These are phyloP conservation scores for Trametes maxima DNA, from an alignment of 768 basidiomycete genomes.

Conservation along the genomic window DNA sequence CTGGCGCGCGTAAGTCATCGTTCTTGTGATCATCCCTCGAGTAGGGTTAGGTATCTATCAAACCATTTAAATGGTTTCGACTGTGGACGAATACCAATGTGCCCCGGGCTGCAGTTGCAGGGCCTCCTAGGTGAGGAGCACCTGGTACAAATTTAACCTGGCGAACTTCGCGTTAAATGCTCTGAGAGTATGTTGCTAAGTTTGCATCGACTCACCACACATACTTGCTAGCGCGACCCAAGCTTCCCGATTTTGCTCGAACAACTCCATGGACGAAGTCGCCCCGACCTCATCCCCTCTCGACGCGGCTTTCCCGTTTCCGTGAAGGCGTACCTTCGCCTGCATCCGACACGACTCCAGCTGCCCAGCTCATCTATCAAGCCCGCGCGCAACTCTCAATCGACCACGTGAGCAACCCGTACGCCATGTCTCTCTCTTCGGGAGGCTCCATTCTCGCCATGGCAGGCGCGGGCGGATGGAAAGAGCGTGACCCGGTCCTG, in stretches of 20 bases:
- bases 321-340: slow-evolving; percentile 21
- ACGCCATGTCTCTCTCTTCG: slow-evolving; percentile 24
- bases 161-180: too few species aligned
- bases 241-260: background rate
- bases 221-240: background rate
- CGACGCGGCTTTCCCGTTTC: slow-evolving; percentile 40
- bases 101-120: too few species aligned
- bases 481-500: slow-evolving; percentile 36
- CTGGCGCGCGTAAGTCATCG: slow-evolving; percentile 3
- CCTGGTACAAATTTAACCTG: too few species aligned
- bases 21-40: too few species aligned
- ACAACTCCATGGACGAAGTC: slow-evolving; percentile 27
- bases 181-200: too few species aligned
- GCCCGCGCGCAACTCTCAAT: slow-evolving; percentile 38
- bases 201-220: background rate
- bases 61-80: too few species aligned
- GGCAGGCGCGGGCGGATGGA: slow-evolving; percentile 33
- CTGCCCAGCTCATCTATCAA: slow-evolving; percentile 37
- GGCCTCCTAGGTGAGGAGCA: too few species aligned
- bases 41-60: too few species aligned
- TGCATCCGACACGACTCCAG: slow-evolving; percentile 21
- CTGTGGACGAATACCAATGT: too few species aligned
- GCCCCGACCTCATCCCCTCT: slow-evolving; percentile 30
- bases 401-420: slow-evolving; percentile 22
- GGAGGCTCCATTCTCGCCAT: slow-evolving; percentile 32